Conservation (phyloP, 139 green algal genomes). For the Gonium pectorale region DNA sequence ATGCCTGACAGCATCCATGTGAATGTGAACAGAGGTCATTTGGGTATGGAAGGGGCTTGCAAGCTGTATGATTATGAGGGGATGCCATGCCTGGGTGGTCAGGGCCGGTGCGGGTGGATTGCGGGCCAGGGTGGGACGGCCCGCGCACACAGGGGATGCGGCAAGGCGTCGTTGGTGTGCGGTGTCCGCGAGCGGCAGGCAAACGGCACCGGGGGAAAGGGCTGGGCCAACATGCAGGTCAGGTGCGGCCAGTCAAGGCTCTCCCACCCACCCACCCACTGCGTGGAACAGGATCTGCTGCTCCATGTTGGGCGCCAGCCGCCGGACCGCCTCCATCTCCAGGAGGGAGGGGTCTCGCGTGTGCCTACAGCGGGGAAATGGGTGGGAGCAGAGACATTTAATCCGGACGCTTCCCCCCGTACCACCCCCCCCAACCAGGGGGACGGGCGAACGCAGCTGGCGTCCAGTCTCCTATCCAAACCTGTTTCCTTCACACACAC, state of each 20-base stretch:
- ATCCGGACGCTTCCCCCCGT: too few species aligned
- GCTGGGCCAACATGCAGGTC: neutral
- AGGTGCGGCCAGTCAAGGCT: neutral
- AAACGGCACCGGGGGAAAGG: neutral
- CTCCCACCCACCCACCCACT: neutral
- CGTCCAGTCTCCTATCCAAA: too few species aligned
- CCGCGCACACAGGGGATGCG: neutral
- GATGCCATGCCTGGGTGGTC: neutral
- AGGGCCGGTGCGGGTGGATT: neutral
- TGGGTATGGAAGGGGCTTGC: neutral
- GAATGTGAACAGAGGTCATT: too few species aligned
- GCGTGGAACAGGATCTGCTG: conserved; percentile 41
- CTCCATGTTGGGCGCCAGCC: conserved; percentile 30
- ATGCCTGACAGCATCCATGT: conserved; percentile 6
- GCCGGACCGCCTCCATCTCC: neutral
- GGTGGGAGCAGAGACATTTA: neutral
- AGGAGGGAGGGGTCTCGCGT: conserved; percentile 1
- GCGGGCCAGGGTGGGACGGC: too few species aligned
- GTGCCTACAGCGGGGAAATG: neutral
- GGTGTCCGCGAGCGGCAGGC: neutral
- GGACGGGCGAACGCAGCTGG: too few species aligned
- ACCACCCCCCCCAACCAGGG: too few species aligned
- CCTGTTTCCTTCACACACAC: too few species aligned
- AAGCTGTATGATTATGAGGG: neutral
- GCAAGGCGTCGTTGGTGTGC: neutral